These are phyloP conservation scores for Daldinia bambusicola DNA, from an alignment of 495 filamentous ascomycete species.

Conservation along the genomic window DNA sequence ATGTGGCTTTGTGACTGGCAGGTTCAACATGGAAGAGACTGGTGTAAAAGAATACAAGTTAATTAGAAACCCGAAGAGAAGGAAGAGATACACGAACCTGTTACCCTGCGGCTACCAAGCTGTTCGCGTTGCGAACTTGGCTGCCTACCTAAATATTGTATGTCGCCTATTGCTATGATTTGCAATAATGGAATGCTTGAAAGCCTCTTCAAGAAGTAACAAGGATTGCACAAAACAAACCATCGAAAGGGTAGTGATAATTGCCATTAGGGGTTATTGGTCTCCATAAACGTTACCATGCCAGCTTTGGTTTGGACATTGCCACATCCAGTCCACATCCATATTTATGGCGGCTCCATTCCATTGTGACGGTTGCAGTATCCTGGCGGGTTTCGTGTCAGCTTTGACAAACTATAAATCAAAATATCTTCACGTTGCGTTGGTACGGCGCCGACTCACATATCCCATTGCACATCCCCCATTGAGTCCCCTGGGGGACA, in stretches of 20 bases:
- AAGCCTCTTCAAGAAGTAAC: background rate
- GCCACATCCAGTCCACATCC: slow-evolving; percentile 42
- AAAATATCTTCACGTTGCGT: background rate
- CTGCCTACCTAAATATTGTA: background rate
- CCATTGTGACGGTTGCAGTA: slow-evolving; percentile 38
- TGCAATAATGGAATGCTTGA: background rate
- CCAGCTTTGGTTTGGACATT: slow-evolving; percentile 40
- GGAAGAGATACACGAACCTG: no score
- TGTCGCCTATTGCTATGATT: background rate
- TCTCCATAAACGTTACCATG: slow-evolving; percentile 21
- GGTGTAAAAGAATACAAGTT: slow-evolving; percentile 67
- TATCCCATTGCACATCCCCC: slow-evolving; percentile 40
- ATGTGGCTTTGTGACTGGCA: slow-evolving; percentile 84
- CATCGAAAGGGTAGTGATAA: background rate
- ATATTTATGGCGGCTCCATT: slow-evolving; percentile 36
- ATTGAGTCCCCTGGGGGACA: slow-evolving; percentile 11
- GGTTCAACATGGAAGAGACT: slow-evolving; percentile 77
- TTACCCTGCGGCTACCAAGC: background rate
- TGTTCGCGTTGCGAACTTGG: background rate
- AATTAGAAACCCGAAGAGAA: slow-evolving; percentile 31
- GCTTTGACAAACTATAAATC: background rate
- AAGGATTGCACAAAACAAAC: background rate
- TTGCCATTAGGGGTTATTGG: background rate
- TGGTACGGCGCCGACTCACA: slow-evolving; percentile 22
- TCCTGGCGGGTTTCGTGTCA: slow-evolving; percentile 23